These are phyloP conservation scores for Fraxinus americana DNA, from an alignment of 257 asterid genomes.

Conservation along the genomic window DNA sequence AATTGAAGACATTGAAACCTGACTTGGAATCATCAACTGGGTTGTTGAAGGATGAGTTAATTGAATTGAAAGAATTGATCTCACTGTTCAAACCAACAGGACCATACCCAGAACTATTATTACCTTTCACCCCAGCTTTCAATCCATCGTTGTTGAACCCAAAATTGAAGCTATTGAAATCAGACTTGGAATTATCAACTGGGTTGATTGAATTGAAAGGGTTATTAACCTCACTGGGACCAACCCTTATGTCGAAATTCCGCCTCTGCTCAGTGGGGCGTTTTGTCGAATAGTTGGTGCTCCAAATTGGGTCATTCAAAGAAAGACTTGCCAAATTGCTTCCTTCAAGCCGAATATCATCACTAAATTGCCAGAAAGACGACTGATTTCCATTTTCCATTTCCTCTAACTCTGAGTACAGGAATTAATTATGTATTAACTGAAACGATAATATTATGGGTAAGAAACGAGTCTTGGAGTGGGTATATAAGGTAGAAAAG, in stretches of 20 bases:
- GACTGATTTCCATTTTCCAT: constrained; percentile 76
- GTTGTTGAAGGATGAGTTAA: not conserved
- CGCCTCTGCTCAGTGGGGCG: constrained; percentile 69
- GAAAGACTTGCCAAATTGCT: constrained; percentile 63
- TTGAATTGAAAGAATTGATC: not conserved
- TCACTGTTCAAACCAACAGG: not conserved
- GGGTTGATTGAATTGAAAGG: constrained; percentile 23
- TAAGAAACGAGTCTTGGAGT: not conserved
- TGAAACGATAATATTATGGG: constrained; percentile 8
- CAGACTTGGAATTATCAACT: constrained; percentile 41
- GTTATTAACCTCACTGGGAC: constrained; percentile 33
- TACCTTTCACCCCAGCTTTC: constrained; percentile 10
- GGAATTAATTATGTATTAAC: not conserved
- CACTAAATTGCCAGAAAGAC: constrained; percentile 93
- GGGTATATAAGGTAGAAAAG: constrained; percentile 16
- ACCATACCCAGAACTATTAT: constrained; percentile 26
- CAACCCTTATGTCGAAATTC: constrained; percentile 78
- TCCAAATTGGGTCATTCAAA: constrained; percentile 91
- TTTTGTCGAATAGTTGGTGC: constrained; percentile 58
- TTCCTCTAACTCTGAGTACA: not conserved
- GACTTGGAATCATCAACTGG: not conserved
- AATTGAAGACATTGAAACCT: constrained; percentile 22
- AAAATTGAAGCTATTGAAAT: constrained; percentile 31
- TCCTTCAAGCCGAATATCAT: constrained; percentile 74
- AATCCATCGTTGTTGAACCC: constrained; percentile 23